phyloP scores from a whole-genome alignment of 2,329 filamentous ascomycete species.

The Aspergillus floridensis region DNA sequence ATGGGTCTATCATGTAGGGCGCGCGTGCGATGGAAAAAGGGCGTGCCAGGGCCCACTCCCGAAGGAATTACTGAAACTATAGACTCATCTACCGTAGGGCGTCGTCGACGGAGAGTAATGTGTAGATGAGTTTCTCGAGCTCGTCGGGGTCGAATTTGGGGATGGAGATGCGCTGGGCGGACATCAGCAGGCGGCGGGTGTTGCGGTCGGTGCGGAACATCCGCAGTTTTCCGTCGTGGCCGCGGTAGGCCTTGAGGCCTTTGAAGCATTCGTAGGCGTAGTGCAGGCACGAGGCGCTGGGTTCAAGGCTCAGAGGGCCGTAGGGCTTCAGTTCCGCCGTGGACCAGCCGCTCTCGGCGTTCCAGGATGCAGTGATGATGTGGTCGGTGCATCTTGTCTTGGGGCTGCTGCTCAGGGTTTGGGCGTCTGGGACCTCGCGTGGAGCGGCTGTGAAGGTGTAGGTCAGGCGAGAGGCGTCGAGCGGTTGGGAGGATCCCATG shows the following conservation, averaged over 20 bases:
- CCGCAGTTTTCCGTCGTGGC: slow-evolving; percentile 65
- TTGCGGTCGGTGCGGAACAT: slow-evolving; percentile 71
- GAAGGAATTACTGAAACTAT: too few species aligned
- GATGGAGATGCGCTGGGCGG: slow-evolving; percentile 63
- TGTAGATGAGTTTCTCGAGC: slow-evolving; percentile 24
- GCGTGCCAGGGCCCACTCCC: too few species aligned
- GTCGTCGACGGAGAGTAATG: background rate
- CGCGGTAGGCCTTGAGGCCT: slow-evolving; percentile 67
- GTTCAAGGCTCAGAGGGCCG: slow-evolving; percentile 69
- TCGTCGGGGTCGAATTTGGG: slow-evolving; percentile 63
- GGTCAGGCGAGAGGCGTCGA: too few species aligned
- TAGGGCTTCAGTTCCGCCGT: slow-evolving; percentile 69
- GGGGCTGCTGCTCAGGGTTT: too few species aligned
- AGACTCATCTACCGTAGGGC: too few species aligned
- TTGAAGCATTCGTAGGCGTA: slow-evolving; percentile 87
- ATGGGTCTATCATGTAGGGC: too few species aligned
- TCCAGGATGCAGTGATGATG: slow-evolving; percentile 73
- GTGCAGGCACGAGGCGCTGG: slow-evolving; percentile 72
- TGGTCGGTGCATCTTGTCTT: slow-evolving; percentile 62
- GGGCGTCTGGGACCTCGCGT: too few species aligned
- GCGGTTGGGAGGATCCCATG: too few species aligned
- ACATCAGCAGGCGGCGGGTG: slow-evolving; percentile 56
- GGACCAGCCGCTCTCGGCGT: slow-evolving; percentile 61
- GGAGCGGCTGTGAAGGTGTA: too few species aligned
- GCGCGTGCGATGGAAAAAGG: too few species aligned